A percentile compares a stretch with the other conserved stretches of the same genome.
Conservation (phyloP, 495 filamentous ascomycete species). For the Chaetomium cochliodes region DNA sequence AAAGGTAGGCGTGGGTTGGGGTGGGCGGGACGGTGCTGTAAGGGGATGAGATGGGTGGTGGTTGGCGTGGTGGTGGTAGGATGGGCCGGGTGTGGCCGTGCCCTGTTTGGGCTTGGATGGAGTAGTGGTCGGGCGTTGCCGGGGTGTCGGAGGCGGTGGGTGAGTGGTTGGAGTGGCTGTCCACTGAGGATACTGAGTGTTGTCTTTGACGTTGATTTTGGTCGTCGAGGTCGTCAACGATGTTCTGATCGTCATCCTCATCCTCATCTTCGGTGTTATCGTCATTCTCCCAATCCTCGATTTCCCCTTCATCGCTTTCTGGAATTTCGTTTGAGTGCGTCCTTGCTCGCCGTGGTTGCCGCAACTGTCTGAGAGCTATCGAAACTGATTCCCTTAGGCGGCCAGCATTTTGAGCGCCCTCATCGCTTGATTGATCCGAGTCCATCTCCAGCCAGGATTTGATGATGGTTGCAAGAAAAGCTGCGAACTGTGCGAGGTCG, state of each 20-base stretch:
- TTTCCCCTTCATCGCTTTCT: slow-evolving; percentile 22
- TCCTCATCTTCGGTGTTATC: not conserved
- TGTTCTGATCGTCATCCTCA: not conserved
- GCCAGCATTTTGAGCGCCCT: not conserved
- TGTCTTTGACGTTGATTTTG: not conserved
- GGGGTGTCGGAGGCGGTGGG: slow-evolving; percentile 9
- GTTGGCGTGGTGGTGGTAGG: not conserved
- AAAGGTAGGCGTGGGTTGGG: slow-evolving; percentile 7
- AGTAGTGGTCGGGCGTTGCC: not conserved
- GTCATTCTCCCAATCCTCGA: not conserved
- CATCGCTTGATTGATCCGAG: slow-evolving; percentile 9
- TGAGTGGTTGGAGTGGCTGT: slow-evolving; percentile 16
- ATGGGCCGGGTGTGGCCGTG: not conserved
- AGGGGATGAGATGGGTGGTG: not conserved
- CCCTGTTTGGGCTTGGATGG: not conserved
- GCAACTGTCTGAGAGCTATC: slow-evolving; percentile 16
- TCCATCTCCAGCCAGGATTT: slow-evolving; percentile 7
- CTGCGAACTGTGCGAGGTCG: not conserved
- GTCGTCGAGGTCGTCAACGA: not conserved
- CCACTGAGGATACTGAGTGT: slow-evolving; percentile 6
- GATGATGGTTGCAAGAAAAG: not conserved
- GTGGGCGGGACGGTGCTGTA: slow-evolving; percentile 21
- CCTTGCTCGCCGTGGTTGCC: slow-evolving; percentile 2
- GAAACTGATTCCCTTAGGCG: slow-evolving; percentile 13
- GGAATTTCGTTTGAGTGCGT: slow-evolving; percentile 7